phyloP scores from a whole-genome alignment of 1,284 basidiomycete genomes.

The Termitomyces sp. region DNA sequence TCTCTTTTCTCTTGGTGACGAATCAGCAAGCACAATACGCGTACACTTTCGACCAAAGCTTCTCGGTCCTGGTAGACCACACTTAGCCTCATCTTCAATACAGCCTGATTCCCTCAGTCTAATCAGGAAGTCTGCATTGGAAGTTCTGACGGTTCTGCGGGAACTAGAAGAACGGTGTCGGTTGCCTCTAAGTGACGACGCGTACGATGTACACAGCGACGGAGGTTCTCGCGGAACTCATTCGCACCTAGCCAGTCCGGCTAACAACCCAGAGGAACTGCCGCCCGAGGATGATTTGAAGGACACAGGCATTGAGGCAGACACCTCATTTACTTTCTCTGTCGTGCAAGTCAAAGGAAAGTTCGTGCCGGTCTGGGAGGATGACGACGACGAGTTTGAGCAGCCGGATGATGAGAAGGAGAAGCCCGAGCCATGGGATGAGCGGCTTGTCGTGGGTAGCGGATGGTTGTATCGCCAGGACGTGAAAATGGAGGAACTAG shows the following conservation, averaged over 20 bases:
- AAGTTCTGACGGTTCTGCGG: constrained; percentile 69
- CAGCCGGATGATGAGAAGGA: constrained; percentile 46
- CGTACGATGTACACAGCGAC: constrained; percentile 71
- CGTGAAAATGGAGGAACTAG: constrained; percentile 48
- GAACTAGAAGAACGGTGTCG: constrained; percentile 64
- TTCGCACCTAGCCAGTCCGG: constrained; percentile 45
- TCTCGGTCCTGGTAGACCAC: constrained; percentile 29
- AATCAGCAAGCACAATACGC: constrained; percentile 49
- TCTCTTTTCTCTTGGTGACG: constrained; percentile 72
- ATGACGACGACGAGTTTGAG: constrained; percentile 53
- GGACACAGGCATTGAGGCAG: constrained; percentile 37
- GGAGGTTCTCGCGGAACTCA: constrained; percentile 37
- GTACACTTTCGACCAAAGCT: constrained; percentile 42
- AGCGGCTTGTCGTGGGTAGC: constrained; percentile 65
- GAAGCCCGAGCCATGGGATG: constrained; percentile 71
- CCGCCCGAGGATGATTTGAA: constrained; percentile 28
- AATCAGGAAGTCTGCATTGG: constrained; percentile 69
- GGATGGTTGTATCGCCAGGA: constrained; percentile 78
- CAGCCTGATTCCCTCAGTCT: constrained; percentile 57
- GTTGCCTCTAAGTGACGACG: constrained; percentile 65
- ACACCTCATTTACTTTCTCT: constrained; percentile 59
- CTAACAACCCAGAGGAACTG: constrained; percentile 34
- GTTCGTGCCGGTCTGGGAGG: constrained; percentile 75
- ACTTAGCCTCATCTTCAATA: constrained; percentile 20
- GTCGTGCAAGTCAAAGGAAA: constrained; percentile 64